Conservation (phyloP, 106 monocot genomes). For the Agapanthus africanus region DNA sequence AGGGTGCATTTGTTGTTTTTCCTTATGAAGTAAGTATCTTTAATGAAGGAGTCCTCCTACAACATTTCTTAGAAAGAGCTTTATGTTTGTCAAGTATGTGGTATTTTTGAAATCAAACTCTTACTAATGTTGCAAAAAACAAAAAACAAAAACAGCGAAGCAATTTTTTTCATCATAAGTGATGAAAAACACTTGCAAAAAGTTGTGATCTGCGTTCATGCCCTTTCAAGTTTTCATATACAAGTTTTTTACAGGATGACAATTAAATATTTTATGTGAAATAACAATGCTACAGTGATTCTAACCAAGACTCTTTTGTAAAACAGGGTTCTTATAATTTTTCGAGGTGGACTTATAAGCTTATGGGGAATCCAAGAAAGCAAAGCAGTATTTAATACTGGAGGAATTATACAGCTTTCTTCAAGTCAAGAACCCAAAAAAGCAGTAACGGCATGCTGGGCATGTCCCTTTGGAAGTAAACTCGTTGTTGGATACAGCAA, state of each 20-base stretch:
- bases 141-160: no score
- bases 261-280: neutral
- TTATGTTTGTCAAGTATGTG: no score
- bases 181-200: no score
- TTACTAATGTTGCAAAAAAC: no score
- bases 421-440: constrained; percentile 38
- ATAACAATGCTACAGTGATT: neutral
- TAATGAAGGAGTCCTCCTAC: no score
- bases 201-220: no score
- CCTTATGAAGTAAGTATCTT: no score
- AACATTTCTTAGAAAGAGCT: no score
- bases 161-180: no score
- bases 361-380: constrained; percentile 78
- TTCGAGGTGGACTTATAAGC: constrained; percentile 55
- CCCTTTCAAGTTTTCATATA: neutral
- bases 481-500: constrained; percentile 64
- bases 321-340: constrained; percentile 69
- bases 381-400: constrained; percentile 38
- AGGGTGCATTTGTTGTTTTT: no score
- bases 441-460: constrained; percentile 72
- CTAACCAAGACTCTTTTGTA: neutral
- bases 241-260: neutral
- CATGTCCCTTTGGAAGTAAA: constrained; percentile 65
- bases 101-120: no score
- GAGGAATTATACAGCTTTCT: constrained; percentile 28